These are phyloP conservation scores for Chlamydomonas schloesseri DNA, from an alignment of 139 green algal genomes.

Conservation along the genomic window DNA sequence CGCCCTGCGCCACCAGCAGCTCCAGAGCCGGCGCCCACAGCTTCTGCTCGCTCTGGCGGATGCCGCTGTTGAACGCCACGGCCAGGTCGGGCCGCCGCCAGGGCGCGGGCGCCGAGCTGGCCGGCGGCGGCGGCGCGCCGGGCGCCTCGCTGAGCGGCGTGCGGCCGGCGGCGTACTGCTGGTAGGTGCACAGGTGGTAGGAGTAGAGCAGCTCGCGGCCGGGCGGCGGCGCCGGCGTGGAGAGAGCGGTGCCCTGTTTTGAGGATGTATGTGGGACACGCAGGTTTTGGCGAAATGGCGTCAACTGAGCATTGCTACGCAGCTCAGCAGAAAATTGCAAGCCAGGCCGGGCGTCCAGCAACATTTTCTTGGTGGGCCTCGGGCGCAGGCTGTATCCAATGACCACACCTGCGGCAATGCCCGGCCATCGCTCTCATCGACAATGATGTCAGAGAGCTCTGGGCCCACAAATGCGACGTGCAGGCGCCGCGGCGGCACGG, in stretches of 20 bases:
- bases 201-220: constrained; percentile 35
- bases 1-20: background rate
- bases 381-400: too few relatives aligned
- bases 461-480: constrained; percentile 44
- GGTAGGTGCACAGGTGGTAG: constrained; percentile 44
- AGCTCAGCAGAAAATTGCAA: too few relatives aligned
- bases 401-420: constrained; percentile 19
- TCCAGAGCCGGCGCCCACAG: constrained; percentile 42
- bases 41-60: constrained; percentile 12
- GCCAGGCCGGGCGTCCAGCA: too few relatives aligned
- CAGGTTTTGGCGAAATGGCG: too few relatives aligned
- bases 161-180: constrained; percentile 18
- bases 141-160: background rate
- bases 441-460: constrained; percentile 39
- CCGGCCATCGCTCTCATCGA: constrained; percentile 11
- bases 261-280: too few relatives aligned
- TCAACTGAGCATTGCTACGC: too few relatives aligned
- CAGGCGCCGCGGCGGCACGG: background rate
- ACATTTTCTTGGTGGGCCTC: too few relatives aligned
- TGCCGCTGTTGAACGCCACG: constrained; percentile 21
- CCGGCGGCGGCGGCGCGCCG: background rate
- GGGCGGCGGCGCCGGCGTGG: background rate
- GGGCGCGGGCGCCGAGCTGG: background rate
- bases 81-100: constrained; percentile 27
- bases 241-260: background rate